A percentile compares a stretch with the other conserved stretches of the same genome.
Evolutionary conservation across 139 green algal genomes (phyloP).

Genomic region (Tetraselmis chui): DNA sequence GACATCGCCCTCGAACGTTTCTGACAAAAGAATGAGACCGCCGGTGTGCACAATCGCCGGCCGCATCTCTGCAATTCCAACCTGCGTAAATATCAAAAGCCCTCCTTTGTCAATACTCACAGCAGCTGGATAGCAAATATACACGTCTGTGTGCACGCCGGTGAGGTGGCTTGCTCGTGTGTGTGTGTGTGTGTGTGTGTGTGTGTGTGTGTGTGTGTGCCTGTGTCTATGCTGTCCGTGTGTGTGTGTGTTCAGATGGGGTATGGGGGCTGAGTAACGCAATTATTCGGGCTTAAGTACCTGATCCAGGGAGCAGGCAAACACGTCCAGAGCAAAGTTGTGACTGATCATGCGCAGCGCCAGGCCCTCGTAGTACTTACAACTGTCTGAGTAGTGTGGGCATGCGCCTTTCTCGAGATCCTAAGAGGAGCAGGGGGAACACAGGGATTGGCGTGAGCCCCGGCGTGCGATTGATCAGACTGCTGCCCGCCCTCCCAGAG

Average conservation of each 20-base stretch:
- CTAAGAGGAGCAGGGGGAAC: no score
- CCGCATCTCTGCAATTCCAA: conserved; percentile 50
- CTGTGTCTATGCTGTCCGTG: no score
- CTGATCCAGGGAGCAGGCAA: conserved; percentile 59
- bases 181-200: no score
- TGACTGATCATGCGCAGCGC: conserved; percentile 24
- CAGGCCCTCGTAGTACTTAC: conserved; percentile 34
- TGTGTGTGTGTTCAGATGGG: no score
- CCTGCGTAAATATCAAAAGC: conserved; percentile 5
- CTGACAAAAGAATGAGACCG: conserved; percentile 50
- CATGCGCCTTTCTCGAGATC: conserved; percentile 35
- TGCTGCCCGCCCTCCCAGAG: no score
- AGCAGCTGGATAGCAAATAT: not conserved
- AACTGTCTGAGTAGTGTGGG: conserved; percentile 23
- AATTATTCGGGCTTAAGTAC: no score
- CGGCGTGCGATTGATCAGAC: no score
- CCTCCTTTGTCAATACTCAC: no score
- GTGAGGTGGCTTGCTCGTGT: not conserved
- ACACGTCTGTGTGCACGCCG: not conserved
- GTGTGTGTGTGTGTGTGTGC: no score
- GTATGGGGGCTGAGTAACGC: no score
- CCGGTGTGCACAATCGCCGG: conserved; percentile 34
- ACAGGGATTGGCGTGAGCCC: no score
- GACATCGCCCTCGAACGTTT: conserved; percentile 30
- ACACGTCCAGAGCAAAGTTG: conserved; percentile 40